Conservation (phyloP, 2,329 filamentous ascomycete genomes). For the Pseudocercospora macadamiae region DNA sequence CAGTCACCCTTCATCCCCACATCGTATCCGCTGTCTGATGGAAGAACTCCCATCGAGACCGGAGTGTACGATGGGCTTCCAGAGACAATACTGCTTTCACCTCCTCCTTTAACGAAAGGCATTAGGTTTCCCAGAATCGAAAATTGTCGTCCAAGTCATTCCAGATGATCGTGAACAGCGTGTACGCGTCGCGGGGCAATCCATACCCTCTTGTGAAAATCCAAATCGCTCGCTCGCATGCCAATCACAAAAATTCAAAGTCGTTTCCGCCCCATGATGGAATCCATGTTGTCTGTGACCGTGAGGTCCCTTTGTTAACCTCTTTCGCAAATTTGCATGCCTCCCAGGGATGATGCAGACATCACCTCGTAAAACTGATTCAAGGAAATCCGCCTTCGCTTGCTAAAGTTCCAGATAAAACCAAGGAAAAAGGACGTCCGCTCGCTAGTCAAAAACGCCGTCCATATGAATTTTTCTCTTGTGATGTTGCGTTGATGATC, state of each 20-base stretch:
- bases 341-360: conserved; percentile 15
- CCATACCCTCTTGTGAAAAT: conserved; percentile 6
- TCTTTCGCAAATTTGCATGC: conserved; percentile 21
- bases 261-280: conserved; percentile 11
- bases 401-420: conserved; percentile 11
- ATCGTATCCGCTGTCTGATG: conserved; percentile 28
- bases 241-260: conserved; percentile 12
- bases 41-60: conserved; percentile 17
- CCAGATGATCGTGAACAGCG: conserved; percentile 23
- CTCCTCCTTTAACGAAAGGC: conserved; percentile 6
- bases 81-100: conserved; percentile 11
- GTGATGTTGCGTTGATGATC: conserved; percentile 43
- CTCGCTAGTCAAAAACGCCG: conserved; percentile 50
- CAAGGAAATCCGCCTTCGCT: conserved; percentile 10
- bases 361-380: conserved; percentile 17
- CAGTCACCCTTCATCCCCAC: conserved; percentile 25
- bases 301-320: conserved; percentile 18
- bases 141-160: conserved; percentile 21
- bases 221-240: conserved; percentile 12
- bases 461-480: conserved; percentile 55
- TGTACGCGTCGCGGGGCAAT: conserved; percentile 21
- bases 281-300: conserved; percentile 8
- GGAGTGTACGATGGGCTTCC: conserved; percentile 31
- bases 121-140: conserved; percentile 19
- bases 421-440: conserved; percentile 17